Evolutionary conservation across 805 yeast species (phyloP).

Genomic region (Hanseniaspora lachancei): DNA sequence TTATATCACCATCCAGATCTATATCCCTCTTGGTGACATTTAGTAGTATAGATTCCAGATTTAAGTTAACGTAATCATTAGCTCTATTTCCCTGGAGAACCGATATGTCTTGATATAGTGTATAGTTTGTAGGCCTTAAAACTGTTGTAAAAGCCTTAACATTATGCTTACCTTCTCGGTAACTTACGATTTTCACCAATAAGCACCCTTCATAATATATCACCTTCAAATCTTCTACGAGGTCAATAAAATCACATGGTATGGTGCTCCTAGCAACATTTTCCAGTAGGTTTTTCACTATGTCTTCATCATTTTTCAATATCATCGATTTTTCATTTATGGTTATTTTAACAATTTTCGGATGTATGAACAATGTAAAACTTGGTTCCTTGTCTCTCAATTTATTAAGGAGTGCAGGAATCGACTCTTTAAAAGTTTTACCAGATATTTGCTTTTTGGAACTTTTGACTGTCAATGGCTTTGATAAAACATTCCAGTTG

Average conservation of each 20-base stretch:
- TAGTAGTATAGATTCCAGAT: constrained; percentile 2
- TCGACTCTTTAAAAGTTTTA: constrained; percentile 1
- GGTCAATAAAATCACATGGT: constrained; percentile 8
- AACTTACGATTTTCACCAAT: constrained; percentile 4
- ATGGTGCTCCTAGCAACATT: constrained; percentile 8
- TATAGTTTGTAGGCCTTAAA: constrained; percentile 6
- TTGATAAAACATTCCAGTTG: constrained; percentile 11
- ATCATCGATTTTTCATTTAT: constrained; percentile 9
- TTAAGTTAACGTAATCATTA: constrained; percentile 5
- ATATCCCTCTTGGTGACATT: constrained; percentile 9
- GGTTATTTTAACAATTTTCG: constrained; percentile 8
- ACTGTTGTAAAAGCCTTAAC: constrained; percentile 5
- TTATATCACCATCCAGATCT: background rate
- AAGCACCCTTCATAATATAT: constrained; percentile 9
- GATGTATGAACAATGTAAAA: constrained; percentile 3
- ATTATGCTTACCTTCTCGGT: constrained; percentile 11
- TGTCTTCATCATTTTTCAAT: constrained; percentile 5
- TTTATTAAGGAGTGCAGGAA: background rate
- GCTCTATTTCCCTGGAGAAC: constrained; percentile 4
- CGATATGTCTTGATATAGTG: constrained; percentile 5
- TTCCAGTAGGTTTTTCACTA: constrained; percentile 8
- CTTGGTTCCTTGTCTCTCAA: constrained; percentile 11
- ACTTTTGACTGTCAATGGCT: constrained; percentile 6
- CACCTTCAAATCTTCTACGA: constrained; percentile 5
- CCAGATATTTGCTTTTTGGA: constrained; percentile 5